Conservation (phyloP, 2,329 filamentous ascomycete species). For the Fusarium coicis region DNA sequence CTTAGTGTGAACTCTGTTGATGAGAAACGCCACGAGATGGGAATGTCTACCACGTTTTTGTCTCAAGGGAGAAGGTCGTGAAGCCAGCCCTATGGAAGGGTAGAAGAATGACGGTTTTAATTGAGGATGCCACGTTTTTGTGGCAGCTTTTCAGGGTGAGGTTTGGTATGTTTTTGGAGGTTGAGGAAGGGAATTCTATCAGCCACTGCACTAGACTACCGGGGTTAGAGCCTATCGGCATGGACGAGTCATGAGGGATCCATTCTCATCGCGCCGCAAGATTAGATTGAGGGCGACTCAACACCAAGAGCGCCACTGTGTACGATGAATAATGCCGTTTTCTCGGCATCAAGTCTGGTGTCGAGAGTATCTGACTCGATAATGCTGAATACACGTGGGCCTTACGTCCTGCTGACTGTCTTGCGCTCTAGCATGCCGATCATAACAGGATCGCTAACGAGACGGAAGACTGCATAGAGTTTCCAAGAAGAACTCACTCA, state of each 20-base stretch:
- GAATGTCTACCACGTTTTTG: not conserved
- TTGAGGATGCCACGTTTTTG: not conserved
- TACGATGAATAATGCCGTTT: not conserved
- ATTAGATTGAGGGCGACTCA: not conserved
- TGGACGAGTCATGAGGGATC: not conserved
- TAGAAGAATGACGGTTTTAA: rapidly evolving
- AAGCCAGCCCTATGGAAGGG: not conserved
- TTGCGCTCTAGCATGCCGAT: rapidly evolving
- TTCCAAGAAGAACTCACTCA: rapidly evolving
- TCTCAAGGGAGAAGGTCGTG: not conserved
- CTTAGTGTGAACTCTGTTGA: not conserved
- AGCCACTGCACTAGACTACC: not conserved
- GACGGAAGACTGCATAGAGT: not conserved
- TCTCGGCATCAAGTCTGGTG: not conserved
- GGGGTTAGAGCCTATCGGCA: not conserved
- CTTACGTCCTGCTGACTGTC: not conserved
- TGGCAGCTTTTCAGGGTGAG: not conserved
- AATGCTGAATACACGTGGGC: rapidly evolving
- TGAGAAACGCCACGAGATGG: not conserved
- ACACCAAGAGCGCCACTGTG: not conserved
- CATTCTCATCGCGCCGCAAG: not conserved
- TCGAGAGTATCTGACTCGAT: not conserved
- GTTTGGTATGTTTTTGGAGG: not conserved
- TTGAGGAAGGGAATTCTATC: not conserved
- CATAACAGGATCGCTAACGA: rapidly evolving